Evolutionary conservation across 225 moss, liverwort and hornwort genomes (phyloP).

Genomic region (Antitrichia curtipendula): DNA sequence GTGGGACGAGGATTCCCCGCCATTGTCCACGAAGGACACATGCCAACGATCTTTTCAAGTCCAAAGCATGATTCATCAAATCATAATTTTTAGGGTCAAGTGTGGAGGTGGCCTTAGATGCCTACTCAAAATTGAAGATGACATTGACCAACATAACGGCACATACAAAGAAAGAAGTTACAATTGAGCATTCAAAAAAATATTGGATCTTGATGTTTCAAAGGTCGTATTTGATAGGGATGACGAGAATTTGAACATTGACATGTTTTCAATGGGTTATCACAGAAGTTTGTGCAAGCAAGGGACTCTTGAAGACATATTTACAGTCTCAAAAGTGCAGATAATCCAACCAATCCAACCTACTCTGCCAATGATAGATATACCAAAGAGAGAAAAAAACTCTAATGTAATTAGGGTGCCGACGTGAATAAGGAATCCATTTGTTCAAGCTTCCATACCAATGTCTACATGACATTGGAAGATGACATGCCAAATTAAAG

Average conservation of each 20-base stretch:
- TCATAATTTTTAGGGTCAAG: neutral
- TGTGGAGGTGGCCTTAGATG: neutral
- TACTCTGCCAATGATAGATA: neutral
- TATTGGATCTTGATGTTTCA: neutral
- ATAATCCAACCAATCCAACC: neutral
- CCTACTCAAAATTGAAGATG: neutral
- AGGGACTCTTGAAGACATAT: neutral
- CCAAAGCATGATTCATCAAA: neutral
- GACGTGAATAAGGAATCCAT: neutral
- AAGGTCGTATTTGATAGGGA: fast-evolving
- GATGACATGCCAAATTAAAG: neutral
- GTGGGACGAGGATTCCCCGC: neutral
- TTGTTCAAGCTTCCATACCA: neutral
- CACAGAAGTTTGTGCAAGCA: neutral
- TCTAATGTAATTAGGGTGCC: neutral
- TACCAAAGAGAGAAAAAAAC: neutral
- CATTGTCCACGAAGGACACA: neutral
- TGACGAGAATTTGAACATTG: neutral
- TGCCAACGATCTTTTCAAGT: neutral
- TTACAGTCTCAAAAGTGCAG: no score
- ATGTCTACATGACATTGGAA: neutral
- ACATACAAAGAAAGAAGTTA: neutral
- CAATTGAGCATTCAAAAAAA: neutral
- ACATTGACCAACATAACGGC: neutral
- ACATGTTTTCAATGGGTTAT: no score